phyloP scores from a whole-genome alignment of 169 alveolate species.

The Eimeria brunetti region DNA sequence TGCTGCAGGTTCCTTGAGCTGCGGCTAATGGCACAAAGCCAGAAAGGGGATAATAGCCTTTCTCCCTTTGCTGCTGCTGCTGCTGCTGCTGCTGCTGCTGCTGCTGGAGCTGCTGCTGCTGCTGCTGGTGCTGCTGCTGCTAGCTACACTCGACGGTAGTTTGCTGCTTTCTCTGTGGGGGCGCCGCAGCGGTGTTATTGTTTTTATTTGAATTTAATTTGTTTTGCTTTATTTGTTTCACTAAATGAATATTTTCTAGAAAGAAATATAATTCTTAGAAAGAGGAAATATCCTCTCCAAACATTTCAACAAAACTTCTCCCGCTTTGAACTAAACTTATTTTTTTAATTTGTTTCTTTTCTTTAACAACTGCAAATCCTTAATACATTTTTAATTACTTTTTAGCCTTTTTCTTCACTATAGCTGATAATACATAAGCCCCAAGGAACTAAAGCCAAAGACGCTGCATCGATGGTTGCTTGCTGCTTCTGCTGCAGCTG shows the following conservation, averaged over 20 bases:
- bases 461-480: no score
- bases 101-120: not conserved
- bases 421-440: no score
- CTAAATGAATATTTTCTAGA: not conserved
- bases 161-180: no score
- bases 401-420: no score
- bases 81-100: slow-evolving; percentile 9
- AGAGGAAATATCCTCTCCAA: not conserved
- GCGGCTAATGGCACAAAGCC: slow-evolving; percentile 36
- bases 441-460: no score
- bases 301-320: not conserved
- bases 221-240: not conserved
- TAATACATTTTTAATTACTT: no score
- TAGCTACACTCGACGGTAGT: not conserved
- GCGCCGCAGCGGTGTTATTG: no score
- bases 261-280: not conserved
- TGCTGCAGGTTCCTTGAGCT: slow-evolving; percentile 53
- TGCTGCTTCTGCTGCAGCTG: slow-evolving; percentile 13
- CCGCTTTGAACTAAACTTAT: not conserved
- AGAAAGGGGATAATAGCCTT: not conserved
- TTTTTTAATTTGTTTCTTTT: not conserved
- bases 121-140: slow-evolving; percentile 19
- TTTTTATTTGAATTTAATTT: no score
- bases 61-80: slow-evolving; percentile 18
- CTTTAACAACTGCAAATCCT: not conserved